Evolutionary conservation across 2,329 filamentous ascomycete species (phyloP).

Genomic region (Aspergillus pseudotamarii): DNA sequence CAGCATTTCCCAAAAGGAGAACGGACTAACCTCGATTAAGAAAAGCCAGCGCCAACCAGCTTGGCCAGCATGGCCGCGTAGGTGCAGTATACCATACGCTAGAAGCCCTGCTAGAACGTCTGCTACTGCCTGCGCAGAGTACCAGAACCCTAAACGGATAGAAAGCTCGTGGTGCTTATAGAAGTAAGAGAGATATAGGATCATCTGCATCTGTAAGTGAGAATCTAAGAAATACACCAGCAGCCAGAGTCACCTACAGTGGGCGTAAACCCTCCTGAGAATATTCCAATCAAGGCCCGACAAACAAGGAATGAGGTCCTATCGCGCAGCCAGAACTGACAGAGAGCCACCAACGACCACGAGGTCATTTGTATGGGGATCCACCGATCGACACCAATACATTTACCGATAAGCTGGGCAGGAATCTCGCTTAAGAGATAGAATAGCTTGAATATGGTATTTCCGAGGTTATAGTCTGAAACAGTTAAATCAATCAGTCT

Average conservation of each 20-base stretch:
- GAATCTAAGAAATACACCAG: neutral
- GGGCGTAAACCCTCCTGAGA: slow-evolving; percentile 53
- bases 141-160: slow-evolving; percentile 37
- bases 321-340: slow-evolving; percentile 51
- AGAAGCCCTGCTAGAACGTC: slow-evolving; percentile 48
- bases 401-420: slow-evolving; percentile 59
- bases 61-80: slow-evolving; percentile 34
- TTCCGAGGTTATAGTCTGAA: slow-evolving; percentile 45
- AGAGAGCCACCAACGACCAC: slow-evolving; percentile 37
- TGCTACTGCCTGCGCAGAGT: slow-evolving; percentile 40
- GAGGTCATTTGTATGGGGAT: slow-evolving; percentile 57
- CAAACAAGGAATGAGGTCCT: slow-evolving; percentile 43
- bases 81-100: slow-evolving; percentile 43
- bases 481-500: neutral
- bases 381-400: slow-evolving; percentile 57
- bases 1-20: slow-evolving; percentile 22
- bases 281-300: slow-evolving; percentile 46
- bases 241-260: slow-evolving; percentile 22
- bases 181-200: slow-evolving; percentile 67
- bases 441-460: slow-evolving; percentile 57
- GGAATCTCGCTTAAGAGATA: slow-evolving; percentile 59
- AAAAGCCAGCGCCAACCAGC: slow-evolving; percentile 42
- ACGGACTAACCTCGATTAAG: slow-evolving; percentile 36
- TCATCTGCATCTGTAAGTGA: slow-evolving; percentile 17
- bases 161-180: slow-evolving; percentile 70